Conservation (phyloP, 306 rosid genomes). For the Prosopis cineraria region DNA sequence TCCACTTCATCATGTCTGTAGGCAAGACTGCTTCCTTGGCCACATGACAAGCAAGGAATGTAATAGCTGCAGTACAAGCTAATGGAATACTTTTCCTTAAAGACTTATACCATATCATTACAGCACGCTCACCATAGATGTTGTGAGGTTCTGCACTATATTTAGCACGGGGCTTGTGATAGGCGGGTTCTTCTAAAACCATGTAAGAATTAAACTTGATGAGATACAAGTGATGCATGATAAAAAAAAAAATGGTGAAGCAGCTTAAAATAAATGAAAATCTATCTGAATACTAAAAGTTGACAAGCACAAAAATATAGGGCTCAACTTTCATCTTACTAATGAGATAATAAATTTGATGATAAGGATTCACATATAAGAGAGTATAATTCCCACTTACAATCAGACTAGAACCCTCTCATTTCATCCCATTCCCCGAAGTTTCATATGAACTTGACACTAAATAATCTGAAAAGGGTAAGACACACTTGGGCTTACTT, state of each 20-base stretch:
- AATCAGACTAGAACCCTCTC: neutral
- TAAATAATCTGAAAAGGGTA: neutral
- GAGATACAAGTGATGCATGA: conserved; percentile 29
- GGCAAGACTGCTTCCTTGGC: conserved; percentile 82
- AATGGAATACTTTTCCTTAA: conserved; percentile 70
- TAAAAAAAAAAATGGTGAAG: conserved; percentile 23
- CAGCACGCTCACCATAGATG: conserved; percentile 60
- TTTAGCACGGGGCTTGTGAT: conserved; percentile 37
- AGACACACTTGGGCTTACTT: neutral
- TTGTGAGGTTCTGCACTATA: conserved; percentile 57
- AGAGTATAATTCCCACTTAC: neutral
- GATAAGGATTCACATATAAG: conserved; percentile 10
- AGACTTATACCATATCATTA: conserved; percentile 65
- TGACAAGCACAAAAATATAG: neutral
- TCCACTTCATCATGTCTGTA: conserved; percentile 78
- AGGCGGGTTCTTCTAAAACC: conserved; percentile 56
- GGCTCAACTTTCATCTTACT: conserved; percentile 1
- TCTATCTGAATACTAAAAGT: neutral
- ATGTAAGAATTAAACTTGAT: conserved; percentile 39
- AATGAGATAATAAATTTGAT: conserved; percentile 7
- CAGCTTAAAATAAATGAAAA: neutral
- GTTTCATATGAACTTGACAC: neutral
- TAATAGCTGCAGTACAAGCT: conserved; percentile 59
- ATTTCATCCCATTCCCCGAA: neutral
- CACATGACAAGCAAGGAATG: conserved; percentile 79